Conservation (phyloP, 345 rosid species). For the Clarkia xantiana region DNA sequence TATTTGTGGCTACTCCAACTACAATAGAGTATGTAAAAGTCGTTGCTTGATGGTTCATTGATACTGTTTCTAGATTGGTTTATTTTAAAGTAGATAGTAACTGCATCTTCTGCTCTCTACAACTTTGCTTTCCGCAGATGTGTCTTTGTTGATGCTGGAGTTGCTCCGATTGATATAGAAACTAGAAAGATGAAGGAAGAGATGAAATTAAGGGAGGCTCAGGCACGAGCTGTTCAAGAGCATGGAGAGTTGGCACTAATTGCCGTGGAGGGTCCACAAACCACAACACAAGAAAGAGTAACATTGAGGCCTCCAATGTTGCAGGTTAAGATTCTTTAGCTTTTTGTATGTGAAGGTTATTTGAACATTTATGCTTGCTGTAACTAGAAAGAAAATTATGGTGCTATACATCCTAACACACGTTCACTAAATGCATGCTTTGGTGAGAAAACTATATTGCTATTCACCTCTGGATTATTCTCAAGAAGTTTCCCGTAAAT, state of each 20-base stretch:
- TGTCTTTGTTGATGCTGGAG: slow-evolving; percentile 96
- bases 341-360: not conserved
- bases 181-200: slow-evolving; percentile 83
- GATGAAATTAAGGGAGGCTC: slow-evolving; percentile 80
- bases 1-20: slow-evolving; percentile 92
- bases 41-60: slow-evolving; percentile 1
- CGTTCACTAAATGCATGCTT: no score
- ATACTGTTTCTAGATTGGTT: not conserved
- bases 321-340: slow-evolving; percentile 39
- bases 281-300: slow-evolving; percentile 49
- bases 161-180: slow-evolving; percentile 80
- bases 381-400: not conserved
- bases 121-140: slow-evolving; percentile 30
- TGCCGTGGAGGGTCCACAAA: slow-evolving; percentile 60
- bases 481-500: no score
- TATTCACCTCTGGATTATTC: no score
- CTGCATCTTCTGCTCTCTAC: not conserved
- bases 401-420: no score
- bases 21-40: slow-evolving; percentile 74
- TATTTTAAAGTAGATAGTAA: not conserved
- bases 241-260: slow-evolving; percentile 96
- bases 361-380: not conserved
- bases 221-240: slow-evolving; percentile 72
- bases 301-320: slow-evolving; percentile 85
- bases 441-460: no score